Base-by-base conservation (phyloP, 2,329 filamentous ascomycete species). In the Hymenotorrendiella dingleyae region DNA sequence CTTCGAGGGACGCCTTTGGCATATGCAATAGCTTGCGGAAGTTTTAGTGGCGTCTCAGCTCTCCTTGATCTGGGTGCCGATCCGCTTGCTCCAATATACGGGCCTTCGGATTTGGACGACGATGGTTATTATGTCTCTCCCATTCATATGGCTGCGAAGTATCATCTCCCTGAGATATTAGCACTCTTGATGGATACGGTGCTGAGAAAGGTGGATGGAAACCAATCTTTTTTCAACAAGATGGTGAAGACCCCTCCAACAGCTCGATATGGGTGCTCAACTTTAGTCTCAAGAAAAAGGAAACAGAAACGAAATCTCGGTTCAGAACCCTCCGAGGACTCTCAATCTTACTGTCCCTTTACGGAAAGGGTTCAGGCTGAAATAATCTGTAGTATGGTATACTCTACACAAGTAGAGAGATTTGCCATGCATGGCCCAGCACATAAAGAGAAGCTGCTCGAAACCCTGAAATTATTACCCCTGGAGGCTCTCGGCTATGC, bases 1-100 rank as follows among this genome's bases (percentile, higher is more conserved):
- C 16, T 41, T 9, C 16, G 10, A 4, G 39, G 39, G 4, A 34
- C 39, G 8, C 39, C 39, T 8, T 30, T 41, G 5, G 39, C 29
- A 19, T 41, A 34, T 21, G 39, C 39, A 9, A 22, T 41, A 2
- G 12, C 23, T 12, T 14, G 21, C 26, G 29, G 14, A 12, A 34
- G 29, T 17, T 14, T 19, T 19, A 8, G 12, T 19, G 39, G 19
- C 3, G 29, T 41, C 8, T 9, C 34, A 24, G 7, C 11, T 9
- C 22, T 41, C 4, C 39, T 41, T 6, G 21, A 35, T 17, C 9
- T 41, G 12, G 39, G 39, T 12, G 39, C 39, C n/a, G 16, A 26
- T 17, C 39, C 39, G 20, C 6, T 23, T 21, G 37, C 37, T 7
- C 16, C 17, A 14, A 24, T 40, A n/a, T 14, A 19, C 7, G 27